Base-by-base conservation (phyloP, 768 basidiomycete genomes). In the Antrodiella citrinella region DNA sequence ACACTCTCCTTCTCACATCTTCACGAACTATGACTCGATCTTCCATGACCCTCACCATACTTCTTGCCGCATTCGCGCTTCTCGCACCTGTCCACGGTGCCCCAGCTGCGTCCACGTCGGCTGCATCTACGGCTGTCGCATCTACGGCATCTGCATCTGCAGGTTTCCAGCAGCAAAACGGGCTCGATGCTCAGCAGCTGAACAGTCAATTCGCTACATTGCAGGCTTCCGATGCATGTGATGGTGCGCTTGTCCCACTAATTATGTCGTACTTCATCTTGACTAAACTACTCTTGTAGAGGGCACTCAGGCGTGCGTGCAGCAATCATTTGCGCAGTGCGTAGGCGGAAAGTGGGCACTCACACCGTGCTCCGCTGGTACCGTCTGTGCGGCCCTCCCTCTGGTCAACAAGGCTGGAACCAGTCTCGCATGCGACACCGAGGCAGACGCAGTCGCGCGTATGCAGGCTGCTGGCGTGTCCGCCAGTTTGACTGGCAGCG, bases 351-450 rank as follows among this genome's bases (percentile, higher is more conserved):
- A 62, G 43, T 75, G 70, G 55, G 53, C 51, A 1, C 24, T 62
- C 9, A 64, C 67, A 0, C 26, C 52, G 4, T 75, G 74, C 58
- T 49, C 63, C 7, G 54, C 50, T 9, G 62, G 65, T 7, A 49
- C 53, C 1, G 44, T 26, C 15, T 75, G 74, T 59, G 59, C 62
- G 22, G 74, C 71, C 2, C 66, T 74, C 20, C 73, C 73, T 1
- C 65, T 75, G 24, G 69, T 72, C 10, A 71, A 72, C 53, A 57
- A 53, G 40, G 54, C 57, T 2, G 73, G 73, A 44, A 73, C 72
- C n/a, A 55, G 55, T 49, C 45, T 73, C 49, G 53, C 68, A 11
- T 73, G 72, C 57, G 62, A 64, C 42, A 65, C 62, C 12, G 48
- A 59, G 38, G 53, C 49, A 4, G 71, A 72, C 51, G 69, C 67